Percentiles rank a stretch among this genome's conserved stretches.
phyloP scores from a whole-genome alignment of 495 filamentous ascomycete species.

The Trichoderma orchidacearum region DNA sequence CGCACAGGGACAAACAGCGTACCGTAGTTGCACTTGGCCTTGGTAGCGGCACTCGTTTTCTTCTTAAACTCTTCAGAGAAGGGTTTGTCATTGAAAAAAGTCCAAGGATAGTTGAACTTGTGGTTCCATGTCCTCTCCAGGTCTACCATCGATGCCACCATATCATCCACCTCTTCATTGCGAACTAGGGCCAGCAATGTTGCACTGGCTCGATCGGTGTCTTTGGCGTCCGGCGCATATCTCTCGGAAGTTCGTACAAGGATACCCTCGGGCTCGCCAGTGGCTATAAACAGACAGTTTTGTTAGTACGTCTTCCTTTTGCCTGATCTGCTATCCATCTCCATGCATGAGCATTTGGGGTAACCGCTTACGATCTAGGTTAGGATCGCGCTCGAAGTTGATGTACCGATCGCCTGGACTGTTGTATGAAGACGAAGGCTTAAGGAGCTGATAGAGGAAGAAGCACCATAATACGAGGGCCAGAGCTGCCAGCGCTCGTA shows the following conservation, averaged over 20 bases:
- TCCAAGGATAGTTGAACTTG: constrained; percentile 99
- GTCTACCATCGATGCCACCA: constrained; percentile 78
- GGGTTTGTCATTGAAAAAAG: constrained; percentile 92
- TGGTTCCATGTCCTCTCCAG: constrained; percentile 91
- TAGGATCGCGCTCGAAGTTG: constrained; percentile 59
- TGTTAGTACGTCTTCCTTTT: not conserved
- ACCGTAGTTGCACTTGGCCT: constrained; percentile 78
- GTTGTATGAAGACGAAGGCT: constrained; percentile 20
- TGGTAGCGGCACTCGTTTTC: constrained; percentile 62
- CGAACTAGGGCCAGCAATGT: constrained; percentile 88
- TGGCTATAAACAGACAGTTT: constrained; percentile 37
- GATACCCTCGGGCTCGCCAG: constrained; percentile 64
- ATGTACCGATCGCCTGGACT: constrained; percentile 27
- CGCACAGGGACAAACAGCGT: constrained; percentile 14
- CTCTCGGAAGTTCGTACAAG: constrained; percentile 55
- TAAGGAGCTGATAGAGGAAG: constrained; percentile 58
- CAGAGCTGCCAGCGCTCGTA: constrained; percentile 61
- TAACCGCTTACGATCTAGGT: constrained; percentile 59
- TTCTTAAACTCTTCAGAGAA: constrained; percentile 89
- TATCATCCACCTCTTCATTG: constrained; percentile 72
- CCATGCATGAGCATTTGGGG: not conserved
- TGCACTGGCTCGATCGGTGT: constrained; percentile 75
- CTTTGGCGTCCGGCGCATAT: constrained; percentile 58
- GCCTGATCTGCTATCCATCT: not conserved
- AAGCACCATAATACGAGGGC: constrained; percentile 59